Conservation (phyloP, 208 protist species). For the Leishmania tropica region DNA sequence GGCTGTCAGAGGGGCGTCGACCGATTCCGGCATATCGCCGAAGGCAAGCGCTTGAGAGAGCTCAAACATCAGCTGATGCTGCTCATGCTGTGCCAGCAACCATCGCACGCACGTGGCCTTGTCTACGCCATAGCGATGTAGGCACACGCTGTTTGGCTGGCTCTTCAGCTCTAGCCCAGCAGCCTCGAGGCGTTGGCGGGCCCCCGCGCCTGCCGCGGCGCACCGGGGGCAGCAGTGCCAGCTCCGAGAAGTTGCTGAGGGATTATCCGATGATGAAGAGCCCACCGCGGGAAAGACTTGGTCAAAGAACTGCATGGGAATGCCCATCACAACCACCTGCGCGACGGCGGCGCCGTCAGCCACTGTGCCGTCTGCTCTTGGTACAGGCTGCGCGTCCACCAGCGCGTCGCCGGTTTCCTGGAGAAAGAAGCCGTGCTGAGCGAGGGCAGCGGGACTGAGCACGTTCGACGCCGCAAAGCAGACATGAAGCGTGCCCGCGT, state of each 20-base stretch:
- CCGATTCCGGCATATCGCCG: constrained; percentile 53
- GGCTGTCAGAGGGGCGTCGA: constrained; percentile 47
- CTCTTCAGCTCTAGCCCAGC: constrained; percentile 43
- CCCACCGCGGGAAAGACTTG: constrained; percentile 29
- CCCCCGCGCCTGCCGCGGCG: constrained; percentile 17
- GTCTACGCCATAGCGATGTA: constrained; percentile 43
- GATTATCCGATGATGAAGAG: background rate
- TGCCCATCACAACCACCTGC: constrained; percentile 61
- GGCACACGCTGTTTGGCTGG: constrained; percentile 68
- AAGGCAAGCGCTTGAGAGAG: constrained; percentile 43
- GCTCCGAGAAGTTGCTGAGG: background rate
- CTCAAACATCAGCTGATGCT: constrained; percentile 22
- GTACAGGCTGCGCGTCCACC: constrained; percentile 47
- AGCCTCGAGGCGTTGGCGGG: constrained; percentile 16
- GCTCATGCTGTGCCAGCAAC: constrained; percentile 26
- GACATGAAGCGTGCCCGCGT: constrained; percentile 1
- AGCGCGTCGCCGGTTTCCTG: constrained; percentile 50
- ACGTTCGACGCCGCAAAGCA: constrained; percentile 33
- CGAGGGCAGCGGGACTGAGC: constrained; percentile 18
- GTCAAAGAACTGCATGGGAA: constrained; percentile 46
- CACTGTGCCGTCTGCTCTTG: constrained; percentile 23
- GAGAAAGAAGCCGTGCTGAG: constrained; percentile 39
- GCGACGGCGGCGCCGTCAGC: constrained; percentile 15
- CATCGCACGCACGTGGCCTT: constrained; percentile 57
- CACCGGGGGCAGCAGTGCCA: constrained; percentile 45